A percentile compares a stretch with the other conserved stretches of the same genome.
These are phyloP conservation scores for Xylariaceae sp. DNA, from an alignment of 2,329 filamentous ascomycete species.

Conservation along the genomic window DNA sequence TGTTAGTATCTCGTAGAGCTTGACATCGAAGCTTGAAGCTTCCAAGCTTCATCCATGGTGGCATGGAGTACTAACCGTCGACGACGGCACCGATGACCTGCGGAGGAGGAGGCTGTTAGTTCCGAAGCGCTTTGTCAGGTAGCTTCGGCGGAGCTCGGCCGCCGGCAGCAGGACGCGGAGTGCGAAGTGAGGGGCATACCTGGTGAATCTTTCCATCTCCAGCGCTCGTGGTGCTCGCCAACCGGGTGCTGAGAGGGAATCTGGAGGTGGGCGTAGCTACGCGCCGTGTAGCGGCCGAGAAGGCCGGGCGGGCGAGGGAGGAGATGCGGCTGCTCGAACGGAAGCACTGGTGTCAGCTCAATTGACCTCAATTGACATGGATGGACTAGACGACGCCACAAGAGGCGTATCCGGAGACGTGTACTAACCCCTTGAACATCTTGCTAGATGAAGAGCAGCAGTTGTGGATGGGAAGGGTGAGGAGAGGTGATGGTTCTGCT, in stretches of 20 bases:
- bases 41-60: conserved; percentile 5
- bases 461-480: conserved; percentile 55
- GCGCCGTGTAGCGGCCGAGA: conserved; percentile 53
- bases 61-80: conserved; percentile 65
- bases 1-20: conserved; percentile 21
- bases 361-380: conserved; percentile 49
- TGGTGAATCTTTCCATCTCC: conserved; percentile 65
- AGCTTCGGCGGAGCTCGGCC: conserved; percentile 17
- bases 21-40: neutral
- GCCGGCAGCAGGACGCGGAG: neutral
- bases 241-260: conserved; percentile 52
- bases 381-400: conserved; percentile 36
- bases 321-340: conserved; percentile 55
- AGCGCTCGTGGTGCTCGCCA: conserved; percentile 54
- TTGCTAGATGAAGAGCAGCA: conserved; percentile 64
- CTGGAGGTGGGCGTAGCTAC: conserved; percentile 52
- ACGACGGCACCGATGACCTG: conserved; percentile 98
- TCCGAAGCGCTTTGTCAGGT: conserved; percentile 32
- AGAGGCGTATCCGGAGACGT: conserved; percentile 29
- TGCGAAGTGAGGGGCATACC: conserved; percentile 39
- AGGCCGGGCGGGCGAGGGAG: conserved; percentile 55
- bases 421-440: conserved; percentile 78
- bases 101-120: conserved; percentile 50
- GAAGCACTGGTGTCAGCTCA: conserved; percentile 41
- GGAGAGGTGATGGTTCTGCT: conserved; percentile 40